Evolutionary conservation across 495 filamentous ascomycete species (phyloP), one percentile per base, ranked within the genome.

Genomic region (Talaromyces stipitatus): DNA sequence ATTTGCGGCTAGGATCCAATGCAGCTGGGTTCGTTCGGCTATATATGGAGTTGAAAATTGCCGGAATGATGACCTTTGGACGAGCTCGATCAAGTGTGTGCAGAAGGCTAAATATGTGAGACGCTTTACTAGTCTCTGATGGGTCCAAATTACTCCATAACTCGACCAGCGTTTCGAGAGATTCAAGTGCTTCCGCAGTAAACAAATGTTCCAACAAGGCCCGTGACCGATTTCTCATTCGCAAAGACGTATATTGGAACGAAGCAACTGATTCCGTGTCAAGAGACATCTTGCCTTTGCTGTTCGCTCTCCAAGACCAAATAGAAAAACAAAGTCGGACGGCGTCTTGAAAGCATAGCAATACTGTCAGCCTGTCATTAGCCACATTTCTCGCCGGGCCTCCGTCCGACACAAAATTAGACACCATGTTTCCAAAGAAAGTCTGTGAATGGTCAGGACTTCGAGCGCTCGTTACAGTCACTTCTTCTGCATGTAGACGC

Each of bases 401-500:
- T 6, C 84, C 78, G 54, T 97, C 92, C 0, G 88, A 81, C 8
- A 86, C 78, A 67, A 96, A 96, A 0, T 91, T 91, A 1, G 91
- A 94, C 1, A 96, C 91, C 89, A 97, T 95, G 62, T 91, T 96
- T 16, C 92, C 91, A 64, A 98, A 96, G 69, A 97, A 96, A 45
- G 92, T 88, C 64, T 94, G 89, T 12, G 85, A 78, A 64, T 91
- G 88, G 61, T 96, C 90, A 33, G 90, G 89, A 56, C 82, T 88
- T 70, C 92, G 96, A 33, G 81, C 71, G 32, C 77, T 71, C 52
- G 84, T 78, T 32, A 71, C 72, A 58, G 85, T 88, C 41, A 83
- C 75, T 69, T 96, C 90, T 60, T 95, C 89, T 36, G 77, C 72
- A 26, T 91, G 70, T 7, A 97, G 78, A 46, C 84, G 85, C 59